Evolutionary conservation across 768 basidiomycete genomes (phyloP).

Genomic region (Nidularia pulvinata): DNA sequence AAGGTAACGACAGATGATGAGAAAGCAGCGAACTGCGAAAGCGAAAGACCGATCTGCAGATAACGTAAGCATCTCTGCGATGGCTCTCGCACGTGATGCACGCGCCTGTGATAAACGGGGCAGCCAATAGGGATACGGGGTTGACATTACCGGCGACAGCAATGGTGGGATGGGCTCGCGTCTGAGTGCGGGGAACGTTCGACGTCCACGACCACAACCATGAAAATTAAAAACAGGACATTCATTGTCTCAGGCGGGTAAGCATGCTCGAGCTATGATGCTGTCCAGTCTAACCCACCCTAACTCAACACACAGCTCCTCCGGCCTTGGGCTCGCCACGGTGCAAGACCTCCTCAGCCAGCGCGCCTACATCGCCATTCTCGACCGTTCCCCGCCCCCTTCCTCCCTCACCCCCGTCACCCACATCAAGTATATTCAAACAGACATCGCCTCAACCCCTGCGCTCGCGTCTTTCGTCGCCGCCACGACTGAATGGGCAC

Average conservation of each 20-base stretch:
- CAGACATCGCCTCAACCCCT: conserved; percentile 34
- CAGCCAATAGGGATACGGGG: not conserved
- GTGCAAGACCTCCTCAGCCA: conserved; percentile 40
- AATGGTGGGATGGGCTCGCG: too few relatives aligned
- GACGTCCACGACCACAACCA: conserved; percentile 12
- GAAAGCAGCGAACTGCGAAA: not conserved
- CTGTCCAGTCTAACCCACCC: not conserved
- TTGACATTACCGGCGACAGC: not conserved
- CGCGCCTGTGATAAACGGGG: not conserved
- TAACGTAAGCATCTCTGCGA: not conserved
- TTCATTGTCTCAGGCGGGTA: conserved; percentile 61
- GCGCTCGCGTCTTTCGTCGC: conserved; percentile 38
- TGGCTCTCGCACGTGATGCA: not conserved
- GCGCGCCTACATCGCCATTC: conserved; percentile 45
- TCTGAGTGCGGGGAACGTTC: not conserved
- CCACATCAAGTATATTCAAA: conserved; percentile 33
- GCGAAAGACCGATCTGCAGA: not conserved
- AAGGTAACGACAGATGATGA: conserved; percentile 5
- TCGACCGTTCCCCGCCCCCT: conserved; percentile 46
- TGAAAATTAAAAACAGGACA: conserved; percentile 53
- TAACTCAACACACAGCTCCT: conserved; percentile 33
- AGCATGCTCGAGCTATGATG: conserved; percentile 6
- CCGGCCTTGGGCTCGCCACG: conserved; percentile 57
- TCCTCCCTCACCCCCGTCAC: conserved; percentile 12
- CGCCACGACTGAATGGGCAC: conserved; percentile 34